phyloP scores from a whole-genome alignment of 129 eudicot species.

The Sambucus nigra region DNA sequence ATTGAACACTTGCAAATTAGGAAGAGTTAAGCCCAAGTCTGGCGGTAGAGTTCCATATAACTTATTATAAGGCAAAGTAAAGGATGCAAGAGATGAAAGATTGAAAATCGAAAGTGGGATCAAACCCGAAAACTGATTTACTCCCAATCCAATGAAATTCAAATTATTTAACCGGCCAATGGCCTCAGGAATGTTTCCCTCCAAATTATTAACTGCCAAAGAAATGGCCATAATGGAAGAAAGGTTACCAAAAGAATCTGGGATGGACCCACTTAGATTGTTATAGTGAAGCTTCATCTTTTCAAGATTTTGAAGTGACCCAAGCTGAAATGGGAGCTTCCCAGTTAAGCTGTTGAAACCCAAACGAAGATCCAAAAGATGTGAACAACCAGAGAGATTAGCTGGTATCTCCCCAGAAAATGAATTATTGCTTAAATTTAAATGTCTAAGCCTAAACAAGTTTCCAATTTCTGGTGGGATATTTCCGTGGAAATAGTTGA shows the following conservation, averaged over 20 bases:
- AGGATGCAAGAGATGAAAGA: constrained; percentile 1
- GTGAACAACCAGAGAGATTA: constrained; percentile 18
- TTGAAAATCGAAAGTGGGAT: constrained; percentile 15
- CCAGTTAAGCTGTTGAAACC: constrained; percentile 18
- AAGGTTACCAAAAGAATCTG: constrained; percentile 22
- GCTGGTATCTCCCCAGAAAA: constrained; percentile 28
- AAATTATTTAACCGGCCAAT: constrained; percentile 10
- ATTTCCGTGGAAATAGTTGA: constrained; percentile 17
- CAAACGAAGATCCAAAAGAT: constrained; percentile 13
- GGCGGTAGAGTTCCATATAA: constrained; percentile 13
- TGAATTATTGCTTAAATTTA: constrained; percentile 23
- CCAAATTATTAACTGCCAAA: constrained; percentile 8
- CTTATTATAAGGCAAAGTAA: not conserved
- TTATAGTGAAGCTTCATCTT: constrained; percentile 6
- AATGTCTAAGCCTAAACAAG: constrained; percentile 10
- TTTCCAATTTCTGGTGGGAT: constrained; percentile 21
- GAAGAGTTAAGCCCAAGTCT: constrained; percentile 10
- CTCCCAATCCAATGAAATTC: not conserved
- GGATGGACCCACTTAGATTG: constrained; percentile 16
- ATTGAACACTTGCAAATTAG: constrained; percentile 1
- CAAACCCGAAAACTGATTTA: constrained; percentile 15
- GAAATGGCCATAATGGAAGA: constrained; percentile 10
- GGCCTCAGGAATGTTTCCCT: constrained; percentile 26
- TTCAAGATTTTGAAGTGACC: constrained; percentile 15
- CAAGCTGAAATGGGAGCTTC: constrained; percentile 12